phyloP scores from a whole-genome alignment of 1,284 basidiomycete species.

The Puccinia hordei region DNA sequence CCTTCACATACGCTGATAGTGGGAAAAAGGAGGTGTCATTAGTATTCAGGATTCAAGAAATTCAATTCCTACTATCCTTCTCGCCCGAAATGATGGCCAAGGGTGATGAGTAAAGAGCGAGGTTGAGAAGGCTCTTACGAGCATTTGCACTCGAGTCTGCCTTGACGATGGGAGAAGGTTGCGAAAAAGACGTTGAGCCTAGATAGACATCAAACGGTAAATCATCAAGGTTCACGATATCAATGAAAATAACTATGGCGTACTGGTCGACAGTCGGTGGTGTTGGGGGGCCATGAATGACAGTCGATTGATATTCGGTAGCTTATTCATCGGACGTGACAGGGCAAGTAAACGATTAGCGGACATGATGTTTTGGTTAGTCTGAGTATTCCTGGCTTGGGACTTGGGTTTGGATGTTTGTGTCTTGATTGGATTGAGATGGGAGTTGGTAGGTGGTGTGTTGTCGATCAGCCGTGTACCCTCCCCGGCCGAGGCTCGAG shows the following conservation, averaged over 20 bases:
- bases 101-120: neutral
- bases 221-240: neutral
- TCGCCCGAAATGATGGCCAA: neutral
- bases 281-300: neutral
- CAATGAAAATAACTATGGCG: neutral
- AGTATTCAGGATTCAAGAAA: neutral
- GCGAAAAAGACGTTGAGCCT: neutral
- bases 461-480: neutral
- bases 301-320: neutral
- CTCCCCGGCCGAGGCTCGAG: neutral
- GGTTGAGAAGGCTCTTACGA: slow-evolving; percentile 17
- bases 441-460: too few relatives aligned
- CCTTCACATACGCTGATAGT: slow-evolving; percentile 77
- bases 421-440: neutral
- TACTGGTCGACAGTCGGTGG: slow-evolving; percentile 16
- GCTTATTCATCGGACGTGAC: neutral
- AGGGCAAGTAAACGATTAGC: neutral
- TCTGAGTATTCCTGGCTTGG: neutral
- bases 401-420: too few relatives aligned
- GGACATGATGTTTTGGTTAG: neutral
- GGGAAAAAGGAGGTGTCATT: neutral
- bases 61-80: neutral
- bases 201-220: neutral
- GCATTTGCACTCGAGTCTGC: slow-evolving; percentile 6
- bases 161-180: slow-evolving; percentile 25